Evolutionary conservation across 352 stramenopile species (phyloP).

Genomic region (Phytophthora constricta): DNA sequence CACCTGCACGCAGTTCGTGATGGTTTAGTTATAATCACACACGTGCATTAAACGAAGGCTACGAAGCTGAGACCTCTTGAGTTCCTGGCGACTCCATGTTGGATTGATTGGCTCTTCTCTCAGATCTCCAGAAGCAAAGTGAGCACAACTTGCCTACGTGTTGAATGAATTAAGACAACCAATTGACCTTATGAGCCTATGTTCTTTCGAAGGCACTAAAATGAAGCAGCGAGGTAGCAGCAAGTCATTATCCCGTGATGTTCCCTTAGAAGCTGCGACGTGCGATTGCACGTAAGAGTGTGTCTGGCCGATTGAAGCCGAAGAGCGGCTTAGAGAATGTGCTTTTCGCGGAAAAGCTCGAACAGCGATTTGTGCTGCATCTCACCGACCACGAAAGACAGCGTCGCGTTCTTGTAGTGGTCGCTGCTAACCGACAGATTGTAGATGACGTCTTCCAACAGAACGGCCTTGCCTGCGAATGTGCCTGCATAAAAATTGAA

Average conservation of each 20-base stretch:
- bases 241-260: too few relatives aligned
- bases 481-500: constrained; percentile 45
- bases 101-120: too few relatives aligned
- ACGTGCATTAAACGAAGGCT: neutral
- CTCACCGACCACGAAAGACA: constrained; percentile 83
- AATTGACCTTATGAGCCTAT: too few relatives aligned
- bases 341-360: constrained; percentile 67
- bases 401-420: constrained; percentile 78
- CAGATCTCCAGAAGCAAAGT: too few relatives aligned
- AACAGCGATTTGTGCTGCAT: constrained; percentile 82
- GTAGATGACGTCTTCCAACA: constrained; percentile 88
- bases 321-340: constrained; percentile 58
- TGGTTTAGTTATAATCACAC: neutral
- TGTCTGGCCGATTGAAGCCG: too few relatives aligned
- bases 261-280: too few relatives aligned
- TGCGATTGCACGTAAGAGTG: too few relatives aligned
- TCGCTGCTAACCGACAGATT: constrained; percentile 66
- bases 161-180: too few relatives aligned
- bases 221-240: too few relatives aligned
- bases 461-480: constrained; percentile 81
- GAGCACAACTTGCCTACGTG: too few relatives aligned
- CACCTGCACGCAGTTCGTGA: constrained; percentile 29
- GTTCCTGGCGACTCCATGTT: constrained; percentile 12
- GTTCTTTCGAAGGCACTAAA: too few relatives aligned
- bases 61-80: constrained; percentile 25